Evolutionary conservation across 768 basidiomycete genomes (phyloP).

Genomic region (Trametes punicea): DNA sequence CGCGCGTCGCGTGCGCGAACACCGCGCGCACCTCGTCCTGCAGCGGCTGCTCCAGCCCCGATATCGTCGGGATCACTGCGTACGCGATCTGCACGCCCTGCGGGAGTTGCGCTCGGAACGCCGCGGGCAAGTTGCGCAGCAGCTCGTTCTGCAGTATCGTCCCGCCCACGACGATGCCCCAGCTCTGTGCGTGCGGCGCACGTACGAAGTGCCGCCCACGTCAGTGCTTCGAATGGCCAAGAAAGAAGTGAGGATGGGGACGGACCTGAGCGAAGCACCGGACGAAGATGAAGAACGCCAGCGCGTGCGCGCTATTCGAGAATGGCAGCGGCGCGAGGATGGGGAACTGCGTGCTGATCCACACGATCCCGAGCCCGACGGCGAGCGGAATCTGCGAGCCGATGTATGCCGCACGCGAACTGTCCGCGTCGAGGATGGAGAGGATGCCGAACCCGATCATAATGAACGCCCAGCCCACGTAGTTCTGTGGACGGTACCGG

Average conservation of each 20-base stretch:
- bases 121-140: constrained; percentile 27
- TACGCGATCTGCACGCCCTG: constrained; percentile 28
- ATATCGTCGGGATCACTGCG: constrained; percentile 32
- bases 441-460: constrained; percentile 37
- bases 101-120: constrained; percentile 26
- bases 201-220: too few relatives aligned
- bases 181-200: constrained; percentile 10
- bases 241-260: not conserved
- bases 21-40: constrained; percentile 26
- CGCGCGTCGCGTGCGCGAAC: constrained; percentile 28
- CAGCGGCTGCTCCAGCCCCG: constrained; percentile 22
- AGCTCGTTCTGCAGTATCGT: constrained; percentile 38
- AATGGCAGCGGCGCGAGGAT: constrained; percentile 36
- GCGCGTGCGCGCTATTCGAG: constrained; percentile 33
- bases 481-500: constrained; percentile 30
- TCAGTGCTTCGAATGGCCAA: not conserved
- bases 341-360: constrained; percentile 24
- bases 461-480: constrained; percentile 36
- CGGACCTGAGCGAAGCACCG: constrained; percentile 24
- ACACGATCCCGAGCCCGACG: constrained; percentile 22
- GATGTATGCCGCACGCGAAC: constrained; percentile 3
- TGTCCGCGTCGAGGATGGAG: not conserved
- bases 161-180: constrained; percentile 36
- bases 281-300: constrained; percentile 33
- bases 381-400: not conserved